Percentiles rank a stretch among this genome's conserved stretches.
phyloP scores from a whole-genome alignment of 805 yeast genomes.

The Metahyphopichia silvanorum region DNA sequence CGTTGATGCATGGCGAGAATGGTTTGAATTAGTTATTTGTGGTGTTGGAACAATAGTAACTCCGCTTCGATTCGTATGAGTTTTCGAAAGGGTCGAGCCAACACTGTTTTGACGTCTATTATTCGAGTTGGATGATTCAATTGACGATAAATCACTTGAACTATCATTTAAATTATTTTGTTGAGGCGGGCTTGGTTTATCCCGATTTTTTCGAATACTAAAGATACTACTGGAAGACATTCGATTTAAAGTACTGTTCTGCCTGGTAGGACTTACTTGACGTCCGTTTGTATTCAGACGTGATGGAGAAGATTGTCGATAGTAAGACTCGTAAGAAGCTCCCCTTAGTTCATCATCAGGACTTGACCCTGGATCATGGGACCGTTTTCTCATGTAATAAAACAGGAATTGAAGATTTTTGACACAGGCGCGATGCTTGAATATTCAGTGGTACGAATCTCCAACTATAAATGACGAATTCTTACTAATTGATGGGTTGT shows the following conservation, averaged over 20 bases:
- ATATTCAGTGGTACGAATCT: no score
- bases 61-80: constrained; percentile 10
- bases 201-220: constrained; percentile 29
- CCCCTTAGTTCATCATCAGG: constrained; percentile 17
- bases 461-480: no score
- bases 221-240: constrained; percentile 35
- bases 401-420: no score
- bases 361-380: constrained; percentile 10
- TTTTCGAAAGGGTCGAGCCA: constrained; percentile 10
- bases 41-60: constrained; percentile 22
- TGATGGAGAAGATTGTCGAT: constrained; percentile 6
- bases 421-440: no score
- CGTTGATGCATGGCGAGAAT: constrained; percentile 38
- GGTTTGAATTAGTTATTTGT: constrained; percentile 29
- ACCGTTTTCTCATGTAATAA: constrained; percentile 19
- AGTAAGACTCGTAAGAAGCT: constrained; percentile 21
- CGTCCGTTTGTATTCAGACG: no score
- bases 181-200: constrained; percentile 7
- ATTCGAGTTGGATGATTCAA: constrained; percentile 8
- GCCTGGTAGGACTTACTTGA: constrained; percentile 1
- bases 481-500: no score
- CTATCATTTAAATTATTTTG: constrained; percentile 23
- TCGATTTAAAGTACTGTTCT: constrained; percentile 8
- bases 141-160: constrained; percentile 32
- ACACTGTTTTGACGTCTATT: constrained; percentile 8